These are phyloP conservation scores for Diospyros kaki DNA, from an alignment of 148 eudicot species.

Conservation along the genomic window DNA sequence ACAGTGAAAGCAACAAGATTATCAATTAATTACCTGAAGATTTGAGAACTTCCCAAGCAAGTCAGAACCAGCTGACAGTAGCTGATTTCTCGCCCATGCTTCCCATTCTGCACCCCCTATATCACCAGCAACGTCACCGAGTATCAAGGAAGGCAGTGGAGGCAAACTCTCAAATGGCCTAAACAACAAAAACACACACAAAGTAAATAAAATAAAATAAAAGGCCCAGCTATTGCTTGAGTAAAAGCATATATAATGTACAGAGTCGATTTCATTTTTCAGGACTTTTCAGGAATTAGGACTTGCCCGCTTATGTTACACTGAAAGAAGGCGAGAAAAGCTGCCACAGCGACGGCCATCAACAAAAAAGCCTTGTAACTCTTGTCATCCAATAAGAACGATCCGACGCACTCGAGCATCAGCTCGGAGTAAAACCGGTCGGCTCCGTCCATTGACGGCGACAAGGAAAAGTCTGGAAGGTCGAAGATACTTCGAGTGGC, in stretches of 20 bases:
- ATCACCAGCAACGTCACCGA: neutral
- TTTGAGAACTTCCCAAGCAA: constrained; percentile 70
- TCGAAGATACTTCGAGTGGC: constrained; percentile 36
- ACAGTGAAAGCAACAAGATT: neutral
- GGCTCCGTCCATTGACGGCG: constrained; percentile 24
- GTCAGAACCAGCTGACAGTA: constrained; percentile 79
- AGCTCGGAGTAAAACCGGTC: constrained; percentile 46
- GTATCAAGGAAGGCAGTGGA: constrained; percentile 38
- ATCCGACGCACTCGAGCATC: constrained; percentile 37
- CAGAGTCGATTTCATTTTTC: neutral
- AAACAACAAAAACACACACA: neutral
- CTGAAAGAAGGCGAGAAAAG: constrained; percentile 77
- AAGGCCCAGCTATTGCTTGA: neutral
- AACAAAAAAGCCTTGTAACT: constrained; percentile 35
- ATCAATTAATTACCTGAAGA: constrained; percentile 56
- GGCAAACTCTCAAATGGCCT: constrained; percentile 76
- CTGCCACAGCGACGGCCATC: constrained; percentile 56
- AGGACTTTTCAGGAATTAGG: neutral
- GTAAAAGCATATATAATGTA: neutral
- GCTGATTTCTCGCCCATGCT: constrained; percentile 69
- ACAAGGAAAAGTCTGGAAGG: constrained; percentile 6
- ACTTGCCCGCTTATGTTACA: constrained; percentile 72
- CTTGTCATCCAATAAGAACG: constrained; percentile 29
- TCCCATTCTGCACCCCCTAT: constrained; percentile 57
- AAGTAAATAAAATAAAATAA: neutral